Percentiles rank a stretch among this genome's conserved stretches.
Conservation (phyloP, 768 basidiomycete genomes). For the Scleroderma bovista region DNA sequence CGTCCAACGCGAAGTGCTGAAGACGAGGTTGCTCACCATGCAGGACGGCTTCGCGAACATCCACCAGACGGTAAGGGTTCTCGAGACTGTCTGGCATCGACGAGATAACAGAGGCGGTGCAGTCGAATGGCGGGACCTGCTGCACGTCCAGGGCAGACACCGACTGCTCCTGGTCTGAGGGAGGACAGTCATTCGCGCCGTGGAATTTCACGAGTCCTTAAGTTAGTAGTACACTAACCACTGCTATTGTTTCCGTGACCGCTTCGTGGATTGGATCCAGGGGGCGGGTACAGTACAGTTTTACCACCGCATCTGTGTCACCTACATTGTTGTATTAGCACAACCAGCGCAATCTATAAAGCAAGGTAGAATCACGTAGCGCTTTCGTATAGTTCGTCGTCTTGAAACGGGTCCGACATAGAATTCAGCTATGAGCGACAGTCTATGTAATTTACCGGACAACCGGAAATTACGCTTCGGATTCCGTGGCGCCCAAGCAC, state of each 20-base stretch:
- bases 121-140: constrained; percentile 57
- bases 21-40: constrained; percentile 46
- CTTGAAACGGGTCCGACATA: not conserved
- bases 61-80: constrained; percentile 49
- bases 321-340: not conserved
- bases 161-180: constrained; percentile 27
- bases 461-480: not conserved
- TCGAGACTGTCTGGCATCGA: constrained; percentile 69
- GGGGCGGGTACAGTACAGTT: not conserved
- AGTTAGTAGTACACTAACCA: not conserved
- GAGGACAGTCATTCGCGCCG: not conserved
- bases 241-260: not conserved
- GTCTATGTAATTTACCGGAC: not conserved
- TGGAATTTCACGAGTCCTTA: not conserved
- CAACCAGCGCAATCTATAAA: not conserved
- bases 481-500: not conserved
- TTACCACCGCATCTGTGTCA: not conserved
- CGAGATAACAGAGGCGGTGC: constrained; percentile 49
- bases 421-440: not conserved
- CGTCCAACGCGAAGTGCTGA: constrained; percentile 51
- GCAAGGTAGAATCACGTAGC: not conserved
- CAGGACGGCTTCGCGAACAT: constrained; percentile 58
- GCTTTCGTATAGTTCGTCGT: not conserved
- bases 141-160: constrained; percentile 27
- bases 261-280: not conserved